phyloP scores from a whole-genome alignment of 306 rosid genomes.

The Coriaria nepalensis region DNA sequence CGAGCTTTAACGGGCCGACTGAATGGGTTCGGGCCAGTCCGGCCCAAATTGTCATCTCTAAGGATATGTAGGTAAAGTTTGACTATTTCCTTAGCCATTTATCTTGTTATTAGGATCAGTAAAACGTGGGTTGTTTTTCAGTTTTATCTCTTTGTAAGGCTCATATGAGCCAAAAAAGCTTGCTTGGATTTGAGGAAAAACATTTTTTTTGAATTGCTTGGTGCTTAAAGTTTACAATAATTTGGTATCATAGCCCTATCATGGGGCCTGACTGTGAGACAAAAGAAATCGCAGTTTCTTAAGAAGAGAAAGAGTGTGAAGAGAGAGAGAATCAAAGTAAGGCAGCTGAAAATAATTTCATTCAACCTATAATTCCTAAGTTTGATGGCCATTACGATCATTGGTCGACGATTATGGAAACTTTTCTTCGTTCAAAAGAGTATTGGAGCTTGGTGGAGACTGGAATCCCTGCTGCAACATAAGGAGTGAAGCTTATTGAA shows the following conservation, averaged over 20 bases:
- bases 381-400: conserved; percentile 13
- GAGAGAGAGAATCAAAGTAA: neutral
- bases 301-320: conserved; percentile 1
- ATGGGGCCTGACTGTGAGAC: neutral
- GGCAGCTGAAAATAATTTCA: conserved; percentile 4
- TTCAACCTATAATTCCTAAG: conserved; percentile 8
- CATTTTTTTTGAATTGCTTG: neutral
- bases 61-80: neutral
- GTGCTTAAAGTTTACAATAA: conserved; percentile 1
- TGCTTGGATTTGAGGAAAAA: neutral
- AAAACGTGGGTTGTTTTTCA: neutral
- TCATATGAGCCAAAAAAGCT: neutral
- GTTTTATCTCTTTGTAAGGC: too few relatives aligned
- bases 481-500: neutral
- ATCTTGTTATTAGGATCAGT: neutral
- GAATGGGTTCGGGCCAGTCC: too few relatives aligned
- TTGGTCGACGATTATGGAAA: conserved; percentile 11
- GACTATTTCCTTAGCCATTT: neutral
- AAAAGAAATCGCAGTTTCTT: conserved; percentile 1
- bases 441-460: conserved; percentile 9
- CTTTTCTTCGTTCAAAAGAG: neutral
- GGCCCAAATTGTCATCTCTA: too few relatives aligned
- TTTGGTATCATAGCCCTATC: neutral
- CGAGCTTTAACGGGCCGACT: too few relatives aligned
- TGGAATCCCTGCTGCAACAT: neutral